These are phyloP conservation scores for Camelina hispida DNA, from an alignment of 345 rosid species.

Conservation along the genomic window DNA sequence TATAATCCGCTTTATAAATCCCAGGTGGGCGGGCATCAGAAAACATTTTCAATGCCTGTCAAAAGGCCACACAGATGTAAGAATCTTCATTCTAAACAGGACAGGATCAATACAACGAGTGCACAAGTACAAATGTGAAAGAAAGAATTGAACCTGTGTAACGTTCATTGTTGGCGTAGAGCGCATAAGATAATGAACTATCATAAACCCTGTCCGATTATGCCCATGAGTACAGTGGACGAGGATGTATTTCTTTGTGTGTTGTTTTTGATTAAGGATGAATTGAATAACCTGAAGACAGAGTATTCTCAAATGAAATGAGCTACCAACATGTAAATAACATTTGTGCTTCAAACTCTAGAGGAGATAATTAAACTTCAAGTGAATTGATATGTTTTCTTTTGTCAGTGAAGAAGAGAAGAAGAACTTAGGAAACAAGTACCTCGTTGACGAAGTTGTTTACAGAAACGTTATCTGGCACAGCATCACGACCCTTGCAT, in stretches of 20 bases:
- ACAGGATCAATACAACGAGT: background rate
- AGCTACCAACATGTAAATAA: slow-evolving; percentile 13
- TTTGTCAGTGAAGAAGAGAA: slow-evolving; percentile 3
- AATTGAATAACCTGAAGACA: slow-evolving; percentile 73
- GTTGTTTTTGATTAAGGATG: slow-evolving; percentile 64
- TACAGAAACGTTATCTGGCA: slow-evolving; percentile 81
- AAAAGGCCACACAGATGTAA: slow-evolving; percentile 27
- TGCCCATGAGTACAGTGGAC: slow-evolving; percentile 99
- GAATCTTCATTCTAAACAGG: background rate
- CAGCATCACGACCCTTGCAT: slow-evolving; percentile 89
- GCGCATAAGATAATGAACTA: slow-evolving; percentile 91
- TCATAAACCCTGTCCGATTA: slow-evolving; percentile 98
- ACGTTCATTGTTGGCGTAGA: slow-evolving; percentile 67
- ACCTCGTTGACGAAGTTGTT: slow-evolving; percentile 90
- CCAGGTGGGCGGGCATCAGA: slow-evolving; percentile 96
- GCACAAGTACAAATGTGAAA: background rate
- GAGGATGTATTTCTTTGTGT: slow-evolving; percentile 67
- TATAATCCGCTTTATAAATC: slow-evolving; percentile 87
- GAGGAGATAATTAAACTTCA: background rate
- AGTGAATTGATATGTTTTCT: slow-evolving; percentile 44
- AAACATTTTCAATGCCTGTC: slow-evolving; percentile 78
- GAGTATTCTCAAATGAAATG: slow-evolving; percentile 16
- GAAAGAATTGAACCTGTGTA: slow-evolving; percentile 59
- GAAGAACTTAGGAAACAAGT: slow-evolving; percentile 15
- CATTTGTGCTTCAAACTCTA: background rate